Evolutionary conservation across 164 flowering plant species (phyloP), one percentile per base, ranked within the genome.

Genomic region (Stephania japonica): DNA sequence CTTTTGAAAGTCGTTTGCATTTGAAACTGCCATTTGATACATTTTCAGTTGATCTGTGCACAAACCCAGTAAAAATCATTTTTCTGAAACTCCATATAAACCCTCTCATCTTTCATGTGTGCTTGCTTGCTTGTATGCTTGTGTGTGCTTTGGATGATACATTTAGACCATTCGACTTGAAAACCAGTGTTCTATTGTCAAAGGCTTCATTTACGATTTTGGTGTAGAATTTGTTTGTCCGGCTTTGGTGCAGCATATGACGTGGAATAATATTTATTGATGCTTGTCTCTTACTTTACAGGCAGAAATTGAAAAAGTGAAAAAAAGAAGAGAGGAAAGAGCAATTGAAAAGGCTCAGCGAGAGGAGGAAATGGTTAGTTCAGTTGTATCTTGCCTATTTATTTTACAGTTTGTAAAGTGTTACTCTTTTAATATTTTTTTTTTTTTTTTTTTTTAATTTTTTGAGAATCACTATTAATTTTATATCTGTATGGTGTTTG

Each of bases 221-320:
- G 18, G 61, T 53, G 18, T 53, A 53, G 61, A 53, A 41, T 50
- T 50, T 7, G 4, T 53, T 70, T 70, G 63, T 25, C 6, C 26
- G 21, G 9, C 5, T 66, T 42, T 65, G 14, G 7, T 72, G 23
- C 11, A 6, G 56, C 16, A 50, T 73, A 10, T 68, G 42, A 64
- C 19, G 23, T 50, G 32, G 26, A 19, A 25, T 70, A 59, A 44
- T 38, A 16, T 24, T 44, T 68, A 6, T 14, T 63, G n/a, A 27
- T 32, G 59, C 64, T 6, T 77, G 68, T 43, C 6, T 73, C 67
- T 73, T 38, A 32, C 75, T 18, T 59, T 82, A 80, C 86, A 89
- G 97, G 92, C 97, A 42, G 98, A 93, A 82, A 88, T 93, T 75
- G 97, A 90, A 78, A 95, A 93, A 73, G 99, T 91, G 78, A 93